A percentile compares a stretch with the other conserved stretches of the same genome.
These are phyloP conservation scores for Suillus brevipes DNA, from an alignment of 768 basidiomycete species.

Conservation along the genomic window DNA sequence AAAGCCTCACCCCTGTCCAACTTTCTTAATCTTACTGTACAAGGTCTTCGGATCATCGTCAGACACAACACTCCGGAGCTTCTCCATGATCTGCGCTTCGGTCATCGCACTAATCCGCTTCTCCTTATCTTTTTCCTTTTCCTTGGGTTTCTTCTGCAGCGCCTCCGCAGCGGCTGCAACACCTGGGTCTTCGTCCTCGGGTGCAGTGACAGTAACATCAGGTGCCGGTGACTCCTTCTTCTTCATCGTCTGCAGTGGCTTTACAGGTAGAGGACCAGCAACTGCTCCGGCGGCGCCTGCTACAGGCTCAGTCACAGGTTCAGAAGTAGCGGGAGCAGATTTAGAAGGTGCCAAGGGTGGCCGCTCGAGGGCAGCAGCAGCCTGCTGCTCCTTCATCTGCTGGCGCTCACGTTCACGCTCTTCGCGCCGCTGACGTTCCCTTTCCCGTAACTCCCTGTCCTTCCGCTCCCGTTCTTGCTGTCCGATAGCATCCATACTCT, in stretches of 20 bases:
- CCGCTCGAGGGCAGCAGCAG: constrained; percentile 37
- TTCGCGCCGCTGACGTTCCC: constrained; percentile 35
- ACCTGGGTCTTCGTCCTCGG: constrained; percentile 43
- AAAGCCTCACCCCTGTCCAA: constrained; percentile 88
- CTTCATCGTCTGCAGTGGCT: constrained; percentile 75
- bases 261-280: constrained; percentile 60
- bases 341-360: constrained; percentile 47
- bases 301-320: constrained; percentile 46
- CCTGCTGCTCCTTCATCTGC: constrained; percentile 18
- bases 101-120: constrained; percentile 95
- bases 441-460: constrained; percentile 38
- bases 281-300: constrained; percentile 50
- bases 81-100: constrained; percentile 98
- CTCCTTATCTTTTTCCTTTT: constrained; percentile 55
- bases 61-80: constrained; percentile 85
- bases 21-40: constrained; percentile 98
- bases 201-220: constrained; percentile 52
- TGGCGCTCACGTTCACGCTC: constrained; percentile 35
- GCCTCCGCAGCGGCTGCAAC: constrained; percentile 73
- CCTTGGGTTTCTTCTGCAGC: constrained; percentile 52
- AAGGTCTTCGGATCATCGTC: constrained; percentile 84
- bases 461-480: constrained; percentile 38
- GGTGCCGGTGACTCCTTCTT: constrained; percentile 44
- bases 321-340: constrained; percentile 41
- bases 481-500: constrained; percentile 41